These are phyloP conservation scores for Phytopythium vexans DNA, from an alignment of 352 stramenopile genomes.

Conservation along the genomic window DNA sequence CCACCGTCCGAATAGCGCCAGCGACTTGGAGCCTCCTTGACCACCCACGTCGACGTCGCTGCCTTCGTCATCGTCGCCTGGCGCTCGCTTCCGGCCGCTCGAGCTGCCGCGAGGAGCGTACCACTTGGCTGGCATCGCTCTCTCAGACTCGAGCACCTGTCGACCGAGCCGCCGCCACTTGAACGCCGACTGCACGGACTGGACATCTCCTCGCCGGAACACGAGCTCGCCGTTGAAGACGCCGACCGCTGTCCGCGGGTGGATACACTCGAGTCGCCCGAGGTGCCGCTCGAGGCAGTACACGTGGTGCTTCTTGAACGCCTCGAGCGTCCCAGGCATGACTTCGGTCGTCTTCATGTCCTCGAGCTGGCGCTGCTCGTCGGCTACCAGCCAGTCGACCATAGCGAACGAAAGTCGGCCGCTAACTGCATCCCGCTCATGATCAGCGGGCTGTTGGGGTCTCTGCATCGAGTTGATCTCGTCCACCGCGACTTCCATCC, in stretches of 20 bases:
- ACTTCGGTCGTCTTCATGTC: slow-evolving; percentile 44
- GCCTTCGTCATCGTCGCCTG: slow-evolving; percentile 9
- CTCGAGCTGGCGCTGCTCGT: slow-evolving; percentile 35
- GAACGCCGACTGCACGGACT: slow-evolving; percentile 49
- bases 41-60: neutral
- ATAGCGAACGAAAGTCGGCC: slow-evolving; percentile 8
- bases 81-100: slow-evolving; percentile 6
- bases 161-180: slow-evolving; percentile 73
- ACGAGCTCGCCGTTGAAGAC: slow-evolving; percentile 78
- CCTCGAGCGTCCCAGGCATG: slow-evolving; percentile 75
- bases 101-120: slow-evolving; percentile 15
- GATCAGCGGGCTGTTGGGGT: too few relatives aligned
- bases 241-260: slow-evolving; percentile 65
- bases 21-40: slow-evolving; percentile 2
- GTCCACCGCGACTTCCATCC: slow-evolving; percentile 37
- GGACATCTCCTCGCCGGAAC: slow-evolving; percentile 61
- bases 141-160: slow-evolving; percentile 50
- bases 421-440: slow-evolving; percentile 4
- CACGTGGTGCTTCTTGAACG: slow-evolving; percentile 74
- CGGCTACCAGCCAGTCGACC: slow-evolving; percentile 12
- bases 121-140: slow-evolving; percentile 54
- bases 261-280: slow-evolving; percentile 50
- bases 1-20: slow-evolving; percentile 72
- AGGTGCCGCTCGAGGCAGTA: slow-evolving; percentile 82
- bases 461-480: slow-evolving; percentile 24